Conservation (phyloP, 495 filamentous ascomycete species). For the Tetracladium setigerum region DNA sequence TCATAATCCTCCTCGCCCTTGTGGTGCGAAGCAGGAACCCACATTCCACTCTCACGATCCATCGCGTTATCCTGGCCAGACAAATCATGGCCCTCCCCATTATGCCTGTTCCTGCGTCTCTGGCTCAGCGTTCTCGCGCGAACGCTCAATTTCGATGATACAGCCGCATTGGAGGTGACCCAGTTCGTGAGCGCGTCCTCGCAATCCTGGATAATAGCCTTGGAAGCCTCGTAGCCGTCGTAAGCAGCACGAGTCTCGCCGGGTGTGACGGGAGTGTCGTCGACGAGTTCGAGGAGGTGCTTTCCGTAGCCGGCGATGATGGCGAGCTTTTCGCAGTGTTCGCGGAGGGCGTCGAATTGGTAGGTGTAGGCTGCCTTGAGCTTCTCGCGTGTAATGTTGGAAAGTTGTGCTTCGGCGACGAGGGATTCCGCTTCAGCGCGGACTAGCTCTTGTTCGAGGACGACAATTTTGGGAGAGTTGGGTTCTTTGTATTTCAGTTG, state of each 20-base stretch:
- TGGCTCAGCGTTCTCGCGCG: conserved; percentile 81
- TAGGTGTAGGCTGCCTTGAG: conserved; percentile 97
- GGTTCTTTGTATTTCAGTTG: conserved; percentile 99
- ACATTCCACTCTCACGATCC: conserved; percentile 69
- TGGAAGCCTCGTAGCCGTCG: conserved; percentile 97
- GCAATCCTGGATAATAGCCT: conserved; percentile 98
- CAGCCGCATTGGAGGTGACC: conserved; percentile 82
- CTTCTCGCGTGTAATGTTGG: conserved; percentile 99
- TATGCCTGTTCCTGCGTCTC: conserved; percentile 63
- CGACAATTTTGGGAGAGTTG: conserved; percentile 92
- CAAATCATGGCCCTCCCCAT: conserved; percentile 65
- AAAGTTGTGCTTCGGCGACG: conserved; percentile 94
- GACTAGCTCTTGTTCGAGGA: conserved; percentile 96
- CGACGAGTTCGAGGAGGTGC: conserved; percentile 88
- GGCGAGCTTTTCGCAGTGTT: conserved; percentile 97
- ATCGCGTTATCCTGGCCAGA: conserved; percentile 77
- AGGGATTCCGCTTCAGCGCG: conserved; percentile 97
- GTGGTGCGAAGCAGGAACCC: conserved; percentile 81
- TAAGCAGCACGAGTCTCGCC: conserved; percentile 95
- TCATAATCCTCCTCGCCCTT: conserved; percentile 43
- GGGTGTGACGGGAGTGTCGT: conserved; percentile 93
- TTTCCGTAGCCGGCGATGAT: conserved; percentile 97
- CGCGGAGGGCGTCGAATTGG: conserved; percentile 94
- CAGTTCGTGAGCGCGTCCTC: conserved; percentile 96
- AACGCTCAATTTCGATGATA: conserved; percentile 75